Evolutionary conservation across 768 basidiomycete species (phyloP).

Genomic region (Boletus reticuloceps): DNA sequence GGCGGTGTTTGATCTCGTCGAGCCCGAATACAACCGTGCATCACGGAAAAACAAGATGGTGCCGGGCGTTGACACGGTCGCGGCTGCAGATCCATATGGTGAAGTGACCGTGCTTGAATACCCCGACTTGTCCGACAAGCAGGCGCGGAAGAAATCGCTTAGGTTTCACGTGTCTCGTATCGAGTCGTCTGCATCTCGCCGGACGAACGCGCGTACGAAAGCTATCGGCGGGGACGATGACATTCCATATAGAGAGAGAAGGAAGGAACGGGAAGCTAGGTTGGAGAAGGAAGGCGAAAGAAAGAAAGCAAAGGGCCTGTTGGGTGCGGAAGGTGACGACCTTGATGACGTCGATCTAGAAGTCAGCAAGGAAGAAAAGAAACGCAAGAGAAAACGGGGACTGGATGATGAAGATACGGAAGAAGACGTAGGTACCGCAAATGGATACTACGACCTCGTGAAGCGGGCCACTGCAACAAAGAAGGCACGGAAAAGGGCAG

Average conservation of each 20-base stretch:
- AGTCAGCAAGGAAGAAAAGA: conserved; percentile 30
- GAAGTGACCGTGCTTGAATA: conserved; percentile 68
- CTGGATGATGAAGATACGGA: conserved; percentile 39
- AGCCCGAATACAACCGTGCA: conserved; percentile 54
- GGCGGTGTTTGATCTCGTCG: conserved; percentile 68
- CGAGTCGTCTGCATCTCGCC: conserved; percentile 71
- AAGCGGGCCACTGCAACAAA: conserved; percentile 66
- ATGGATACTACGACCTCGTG: conserved; percentile 91
- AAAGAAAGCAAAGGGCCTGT: conserved; percentile 30
- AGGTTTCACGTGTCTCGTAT: conserved; percentile 95
- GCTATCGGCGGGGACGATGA: conserved; percentile 92
- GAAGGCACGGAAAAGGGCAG: conserved; percentile 78
- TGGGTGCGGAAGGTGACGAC: conserved; percentile 61
- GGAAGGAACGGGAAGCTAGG: conserved; percentile 58
- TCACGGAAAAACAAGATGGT: conserved; percentile 21
- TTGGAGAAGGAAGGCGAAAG: conserved; percentile 44
- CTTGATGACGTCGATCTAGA: conserved; percentile 58
- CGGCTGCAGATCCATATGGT: conserved; percentile 51
- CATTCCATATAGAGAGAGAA: conserved; percentile 80
- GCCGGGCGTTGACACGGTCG: conserved; percentile 3
- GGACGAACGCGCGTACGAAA: conserved; percentile 67
- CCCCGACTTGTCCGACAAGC: conserved; percentile 82
- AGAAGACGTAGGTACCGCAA: conserved; percentile 47
- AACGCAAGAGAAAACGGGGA: conserved; percentile 38
- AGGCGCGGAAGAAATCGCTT: conserved; percentile 73